Evolutionary conservation across 2,329 filamentous ascomycete genomes (phyloP).

Genomic region (Aureobasidium sp.): DNA sequence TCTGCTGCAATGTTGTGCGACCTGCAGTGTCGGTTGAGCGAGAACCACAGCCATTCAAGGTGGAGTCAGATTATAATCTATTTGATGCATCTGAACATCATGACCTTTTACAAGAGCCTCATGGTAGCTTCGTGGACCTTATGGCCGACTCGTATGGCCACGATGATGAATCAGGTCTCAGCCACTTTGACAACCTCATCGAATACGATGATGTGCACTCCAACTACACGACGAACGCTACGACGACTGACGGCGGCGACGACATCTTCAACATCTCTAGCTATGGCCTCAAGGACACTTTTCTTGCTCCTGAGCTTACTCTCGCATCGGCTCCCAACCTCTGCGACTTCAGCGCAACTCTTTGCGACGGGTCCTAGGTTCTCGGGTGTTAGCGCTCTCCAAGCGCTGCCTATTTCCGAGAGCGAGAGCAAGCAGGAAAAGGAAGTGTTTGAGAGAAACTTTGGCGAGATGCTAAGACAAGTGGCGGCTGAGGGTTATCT

Average conservation of each 20-base stretch:
- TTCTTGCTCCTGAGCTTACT: constrained; percentile 15
- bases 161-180: constrained; percentile 14
- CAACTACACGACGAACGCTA: constrained; percentile 13
- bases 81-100: constrained; percentile 27
- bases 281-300: constrained; percentile 14
- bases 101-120: constrained; percentile 28
- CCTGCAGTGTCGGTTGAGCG: constrained; percentile 96
- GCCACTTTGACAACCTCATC: constrained; percentile 17
- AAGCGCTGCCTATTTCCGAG: constrained; percentile 17
- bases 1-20: constrained; percentile 99
- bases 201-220: constrained; percentile 1
- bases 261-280: constrained; percentile 12
- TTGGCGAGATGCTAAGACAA: background rate
- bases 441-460: constrained; percentile 11
- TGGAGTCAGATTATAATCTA: constrained; percentile 23
- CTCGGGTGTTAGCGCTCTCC: constrained; percentile 18
- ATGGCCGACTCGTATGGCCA: constrained; percentile 30
- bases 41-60: constrained; percentile 18
- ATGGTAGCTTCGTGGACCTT: constrained; percentile 29
- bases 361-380: constrained; percentile 19
- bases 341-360: constrained; percentile 19
- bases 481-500: constrained; percentile 5
- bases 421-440: constrained; percentile 12
- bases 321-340: constrained; percentile 17
- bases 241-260: constrained; percentile 5